phyloP scores from a whole-genome alignment of 148 eudicot species.

The Spergularia bocconei region DNA sequence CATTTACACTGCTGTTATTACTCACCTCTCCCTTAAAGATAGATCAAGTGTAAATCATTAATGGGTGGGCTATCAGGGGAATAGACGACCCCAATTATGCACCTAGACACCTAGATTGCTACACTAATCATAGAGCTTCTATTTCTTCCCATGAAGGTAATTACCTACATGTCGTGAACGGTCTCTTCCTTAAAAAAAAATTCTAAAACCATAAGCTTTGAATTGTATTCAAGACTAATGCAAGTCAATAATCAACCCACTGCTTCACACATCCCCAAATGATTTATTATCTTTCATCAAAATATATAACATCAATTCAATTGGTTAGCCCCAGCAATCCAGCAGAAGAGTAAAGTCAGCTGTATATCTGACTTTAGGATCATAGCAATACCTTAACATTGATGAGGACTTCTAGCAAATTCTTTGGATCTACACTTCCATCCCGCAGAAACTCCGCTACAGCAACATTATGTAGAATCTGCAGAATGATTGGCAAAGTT shows the following conservation, averaged over 20 bases:
- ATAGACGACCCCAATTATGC: background rate
- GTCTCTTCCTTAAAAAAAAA: background rate
- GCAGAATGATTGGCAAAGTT: slow-evolving; percentile 17
- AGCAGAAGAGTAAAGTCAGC: background rate
- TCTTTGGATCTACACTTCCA: slow-evolving; percentile 74
- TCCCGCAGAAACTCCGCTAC: slow-evolving; percentile 60
- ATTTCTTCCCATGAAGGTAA: background rate
- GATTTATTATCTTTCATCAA: background rate
- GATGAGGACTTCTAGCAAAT: slow-evolving; percentile 61
- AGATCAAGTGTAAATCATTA: background rate
- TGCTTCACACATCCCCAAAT: background rate
- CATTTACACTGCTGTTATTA: background rate
- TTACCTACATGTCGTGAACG: background rate
- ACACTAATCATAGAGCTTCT: background rate
- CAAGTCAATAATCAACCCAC: too few species aligned
- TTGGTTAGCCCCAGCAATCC: background rate
- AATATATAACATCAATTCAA: background rate
- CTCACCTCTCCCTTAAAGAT: background rate
- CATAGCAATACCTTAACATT: slow-evolving; percentile 58
- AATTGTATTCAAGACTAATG: background rate
- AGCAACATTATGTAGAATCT: slow-evolving; percentile 82
- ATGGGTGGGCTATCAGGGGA: background rate
- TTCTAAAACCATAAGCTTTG: background rate
- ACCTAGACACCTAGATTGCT: background rate
- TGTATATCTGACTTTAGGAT: background rate